phyloP scores from a whole-genome alignment of 2,329 filamentous ascomycete species.

The Tolypocladium pustulatum region DNA sequence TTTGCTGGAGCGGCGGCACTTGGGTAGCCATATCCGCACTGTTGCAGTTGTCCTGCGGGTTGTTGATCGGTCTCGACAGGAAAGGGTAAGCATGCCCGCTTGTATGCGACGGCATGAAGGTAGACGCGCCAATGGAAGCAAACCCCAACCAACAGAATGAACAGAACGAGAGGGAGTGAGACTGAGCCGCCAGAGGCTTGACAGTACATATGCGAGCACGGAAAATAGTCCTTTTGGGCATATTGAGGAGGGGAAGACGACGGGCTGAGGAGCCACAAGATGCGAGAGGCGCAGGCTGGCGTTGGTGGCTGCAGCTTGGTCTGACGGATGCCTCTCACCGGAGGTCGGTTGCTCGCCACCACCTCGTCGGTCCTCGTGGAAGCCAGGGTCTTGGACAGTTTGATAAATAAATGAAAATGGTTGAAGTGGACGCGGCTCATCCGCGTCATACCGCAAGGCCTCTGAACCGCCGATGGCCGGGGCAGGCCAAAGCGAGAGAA shows the following conservation, averaged over 20 bases:
- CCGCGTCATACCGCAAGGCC: background rate
- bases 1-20: background rate
- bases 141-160: background rate
- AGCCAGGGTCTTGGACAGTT: too few relatives aligned
- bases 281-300: background rate
- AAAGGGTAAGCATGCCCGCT: background rate
- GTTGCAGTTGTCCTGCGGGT: background rate
- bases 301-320: background rate
- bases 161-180: background rate
- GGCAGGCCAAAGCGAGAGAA: background rate
- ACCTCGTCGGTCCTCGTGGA: background rate
- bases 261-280: background rate
- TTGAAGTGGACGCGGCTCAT: background rate
- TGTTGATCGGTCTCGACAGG: background rate
- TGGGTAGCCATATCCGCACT: background rate
- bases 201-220: background rate
- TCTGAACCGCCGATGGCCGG: background rate
- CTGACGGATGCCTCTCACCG: background rate
- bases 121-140: background rate
- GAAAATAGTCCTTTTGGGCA: background rate
- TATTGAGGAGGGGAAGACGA: background rate
- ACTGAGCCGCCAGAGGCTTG: background rate
- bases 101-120: background rate
- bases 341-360: background rate
- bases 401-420: too few relatives aligned